Conservation (phyloP, 495 filamentous ascomycete genomes). For the Tuber microsphaerosporum region DNA sequence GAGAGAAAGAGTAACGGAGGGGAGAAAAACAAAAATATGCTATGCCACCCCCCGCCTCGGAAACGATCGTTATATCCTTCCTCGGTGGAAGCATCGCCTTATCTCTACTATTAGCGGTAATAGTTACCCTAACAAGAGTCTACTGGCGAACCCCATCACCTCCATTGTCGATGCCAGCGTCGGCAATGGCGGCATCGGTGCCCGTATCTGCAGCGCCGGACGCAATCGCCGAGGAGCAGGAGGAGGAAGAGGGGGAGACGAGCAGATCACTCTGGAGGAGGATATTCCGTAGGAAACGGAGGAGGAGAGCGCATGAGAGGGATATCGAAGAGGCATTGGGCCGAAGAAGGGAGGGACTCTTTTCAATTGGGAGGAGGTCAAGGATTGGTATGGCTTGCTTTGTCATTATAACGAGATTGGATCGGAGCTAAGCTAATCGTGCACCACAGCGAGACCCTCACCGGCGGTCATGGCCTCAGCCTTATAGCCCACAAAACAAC, state of each 20-base stretch:
- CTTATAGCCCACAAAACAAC: background rate
- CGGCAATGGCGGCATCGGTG: background rate
- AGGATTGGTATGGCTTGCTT: background rate
- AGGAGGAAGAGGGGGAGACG: background rate
- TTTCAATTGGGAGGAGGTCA: background rate
- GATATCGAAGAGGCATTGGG: background rate
- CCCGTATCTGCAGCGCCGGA: background rate
- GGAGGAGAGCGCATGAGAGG: background rate
- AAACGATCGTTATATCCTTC: constrained; percentile 24
- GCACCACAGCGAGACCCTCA: background rate
- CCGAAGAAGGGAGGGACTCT: background rate
- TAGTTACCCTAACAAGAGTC: constrained; percentile 14
- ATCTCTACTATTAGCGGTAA: constrained; percentile 15
- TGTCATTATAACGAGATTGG: background rate
- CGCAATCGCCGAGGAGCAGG: background rate
- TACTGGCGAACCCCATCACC: constrained; percentile 2
- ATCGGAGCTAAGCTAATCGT: background rate
- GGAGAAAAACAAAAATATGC: background rate
- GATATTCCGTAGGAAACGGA: constrained; percentile 2
- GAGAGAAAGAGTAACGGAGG: no score
- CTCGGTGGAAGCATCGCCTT: constrained; percentile 22
- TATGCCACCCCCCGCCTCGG: constrained; percentile 10
- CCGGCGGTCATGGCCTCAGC: background rate
- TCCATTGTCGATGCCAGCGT: background rate
- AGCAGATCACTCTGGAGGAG: background rate